phyloP scores from a whole-genome alignment of 805 yeast species.

The Candida michaelii region DNA sequence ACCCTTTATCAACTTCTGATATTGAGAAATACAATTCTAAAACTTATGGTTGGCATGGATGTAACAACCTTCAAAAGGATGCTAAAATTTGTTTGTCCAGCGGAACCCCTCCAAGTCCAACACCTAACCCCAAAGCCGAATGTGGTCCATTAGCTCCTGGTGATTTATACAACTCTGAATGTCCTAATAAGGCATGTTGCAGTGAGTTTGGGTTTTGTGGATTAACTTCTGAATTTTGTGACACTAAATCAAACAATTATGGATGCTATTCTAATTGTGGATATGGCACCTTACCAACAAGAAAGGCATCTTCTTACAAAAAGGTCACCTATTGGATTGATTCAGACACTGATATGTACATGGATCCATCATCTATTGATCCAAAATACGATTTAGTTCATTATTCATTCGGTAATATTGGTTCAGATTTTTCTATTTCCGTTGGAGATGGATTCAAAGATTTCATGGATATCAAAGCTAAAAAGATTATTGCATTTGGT shows the following conservation, averaged over 20 bases:
- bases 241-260: constrained; percentile 11
- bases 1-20: constrained; percentile 9
- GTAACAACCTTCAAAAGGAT: constrained; percentile 10
- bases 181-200: constrained; percentile 23
- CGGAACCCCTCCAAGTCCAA: constrained; percentile 20
- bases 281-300: constrained; percentile 16
- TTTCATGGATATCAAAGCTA: constrained; percentile 13
- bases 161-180: constrained; percentile 13
- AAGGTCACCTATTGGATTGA: constrained; percentile 20
- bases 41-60: constrained; percentile 19
- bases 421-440: constrained; percentile 12
- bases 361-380: constrained; percentile 13
- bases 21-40: constrained; percentile 14
- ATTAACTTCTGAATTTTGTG: constrained; percentile 16
- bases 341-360: constrained; percentile 9
- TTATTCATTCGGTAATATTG: constrained; percentile 18
- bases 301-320: constrained; percentile 14
- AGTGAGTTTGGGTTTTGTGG: constrained; percentile 18
- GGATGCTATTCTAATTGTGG: constrained; percentile 22
- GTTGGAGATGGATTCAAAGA: constrained; percentile 9
- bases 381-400: constrained; percentile 15
- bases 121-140: constrained; percentile 15
- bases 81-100: constrained; percentile 16
- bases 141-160: constrained; percentile 23
- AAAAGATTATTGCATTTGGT: constrained; percentile 19